phyloP scores from a whole-genome alignment of 495 filamentous ascomycete genomes.

The Daldinia grandis region DNA sequence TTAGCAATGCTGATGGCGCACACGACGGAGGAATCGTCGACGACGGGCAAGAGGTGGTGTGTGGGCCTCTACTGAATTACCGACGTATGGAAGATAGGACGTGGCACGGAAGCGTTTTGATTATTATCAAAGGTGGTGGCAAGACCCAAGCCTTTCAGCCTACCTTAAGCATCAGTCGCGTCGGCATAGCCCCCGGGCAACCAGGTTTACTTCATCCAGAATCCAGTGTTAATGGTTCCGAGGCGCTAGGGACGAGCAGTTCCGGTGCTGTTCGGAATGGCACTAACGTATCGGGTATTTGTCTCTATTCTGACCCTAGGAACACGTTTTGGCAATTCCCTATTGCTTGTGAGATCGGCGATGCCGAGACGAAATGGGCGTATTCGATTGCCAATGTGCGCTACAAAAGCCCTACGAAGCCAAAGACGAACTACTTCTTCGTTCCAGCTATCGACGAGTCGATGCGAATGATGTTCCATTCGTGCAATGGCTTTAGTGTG shows the following conservation, averaged over 20 bases:
- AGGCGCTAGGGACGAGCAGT: background rate
- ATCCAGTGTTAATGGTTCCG: constrained; percentile 25
- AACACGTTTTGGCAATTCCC: constrained; percentile 87
- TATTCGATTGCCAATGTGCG: constrained; percentile 63
- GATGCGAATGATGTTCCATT: constrained; percentile 96
- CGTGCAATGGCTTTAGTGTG: constrained; percentile 95
- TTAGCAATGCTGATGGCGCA: constrained; percentile 47
- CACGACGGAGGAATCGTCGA: constrained; percentile 17
- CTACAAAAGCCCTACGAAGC: constrained; percentile 55
- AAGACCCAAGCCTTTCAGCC: constrained; percentile 50
- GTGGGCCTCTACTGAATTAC: constrained; percentile 86
- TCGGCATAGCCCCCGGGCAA: constrained; percentile 25
- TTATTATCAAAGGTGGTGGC: constrained; percentile 75
- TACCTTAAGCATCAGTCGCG: constrained; percentile 45
- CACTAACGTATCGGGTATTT: constrained; percentile 55
- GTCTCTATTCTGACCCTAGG: constrained; percentile 79
- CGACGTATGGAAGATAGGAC: constrained; percentile 74
- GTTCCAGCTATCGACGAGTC: constrained; percentile 81
- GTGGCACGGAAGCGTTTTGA: constrained; percentile 88
- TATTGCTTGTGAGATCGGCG: constrained; percentile 65
- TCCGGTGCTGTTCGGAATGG: constrained; percentile 39
- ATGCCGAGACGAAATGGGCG: constrained; percentile 65
- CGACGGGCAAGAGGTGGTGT: constrained; percentile 69
- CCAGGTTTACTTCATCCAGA: constrained; percentile 22
- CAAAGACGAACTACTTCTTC: constrained; percentile 67